phyloP scores from a whole-genome alignment of 805 yeast species.

The Tetrapisispora taiwanensis region DNA sequence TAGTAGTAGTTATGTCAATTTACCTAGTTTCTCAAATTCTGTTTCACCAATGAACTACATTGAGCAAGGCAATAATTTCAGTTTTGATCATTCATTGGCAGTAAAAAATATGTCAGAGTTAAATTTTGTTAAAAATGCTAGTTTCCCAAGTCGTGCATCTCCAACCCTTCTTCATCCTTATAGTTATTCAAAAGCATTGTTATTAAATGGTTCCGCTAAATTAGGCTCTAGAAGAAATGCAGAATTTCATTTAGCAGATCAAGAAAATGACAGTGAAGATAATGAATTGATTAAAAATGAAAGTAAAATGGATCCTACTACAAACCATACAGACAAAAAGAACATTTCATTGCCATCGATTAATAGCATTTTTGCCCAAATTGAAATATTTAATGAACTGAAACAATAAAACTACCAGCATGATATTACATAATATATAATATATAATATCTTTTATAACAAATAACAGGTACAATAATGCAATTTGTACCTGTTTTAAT shows the following conservation, averaged over 20 bases:
- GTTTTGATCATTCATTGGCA: background rate
- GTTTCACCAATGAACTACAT: background rate
- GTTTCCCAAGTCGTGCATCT: background rate
- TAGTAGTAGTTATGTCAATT: background rate
- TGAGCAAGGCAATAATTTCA: background rate
- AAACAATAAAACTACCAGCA: background rate
- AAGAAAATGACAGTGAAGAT: slow-evolving; percentile 9
- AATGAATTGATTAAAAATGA: slow-evolving; percentile 2
- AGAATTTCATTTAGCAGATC: slow-evolving; percentile 12
- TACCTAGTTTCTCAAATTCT: background rate
- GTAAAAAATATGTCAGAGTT: background rate
- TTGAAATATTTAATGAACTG: slow-evolving; percentile 15
- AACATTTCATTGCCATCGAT: slow-evolving; percentile 22
- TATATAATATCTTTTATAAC: background rate
- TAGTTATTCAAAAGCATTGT: background rate
- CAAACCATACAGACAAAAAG: slow-evolving; percentile 5
- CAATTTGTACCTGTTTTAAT: background rate
- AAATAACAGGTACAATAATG: background rate
- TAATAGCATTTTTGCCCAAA: slow-evolving; percentile 18
- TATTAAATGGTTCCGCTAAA: background rate
- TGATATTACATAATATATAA: background rate
- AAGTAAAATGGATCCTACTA: slow-evolving; percentile 9
- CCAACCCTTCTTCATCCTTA: background rate
- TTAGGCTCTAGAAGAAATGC: slow-evolving; percentile 4
- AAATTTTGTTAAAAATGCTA: background rate